These are phyloP conservation scores for Hemisphaericaspora xylofermentans DNA, from an alignment of 1,139 yeast species.

Conservation along the genomic window DNA sequence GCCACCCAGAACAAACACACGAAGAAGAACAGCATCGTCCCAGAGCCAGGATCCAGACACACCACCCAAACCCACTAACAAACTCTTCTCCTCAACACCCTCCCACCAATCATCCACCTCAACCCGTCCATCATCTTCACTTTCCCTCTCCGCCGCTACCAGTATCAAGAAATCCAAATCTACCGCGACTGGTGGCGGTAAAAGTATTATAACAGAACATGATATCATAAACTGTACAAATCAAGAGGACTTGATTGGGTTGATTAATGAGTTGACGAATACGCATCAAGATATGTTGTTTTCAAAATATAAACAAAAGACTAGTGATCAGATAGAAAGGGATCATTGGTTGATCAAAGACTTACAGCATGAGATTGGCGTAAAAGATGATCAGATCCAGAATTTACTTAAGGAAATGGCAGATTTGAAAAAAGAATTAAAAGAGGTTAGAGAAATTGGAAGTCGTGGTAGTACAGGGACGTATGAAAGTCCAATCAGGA, in stretches of 20 bases:
- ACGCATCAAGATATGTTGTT: constrained; percentile 39
- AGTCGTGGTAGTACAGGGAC: neutral
- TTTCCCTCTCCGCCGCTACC: neutral
- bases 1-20: too few relatives aligned
- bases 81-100: too few relatives aligned
- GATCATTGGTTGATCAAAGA: constrained; percentile 29
- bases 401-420: constrained; percentile 15
- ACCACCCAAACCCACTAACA: too few relatives aligned
- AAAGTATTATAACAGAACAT: constrained; percentile 27
- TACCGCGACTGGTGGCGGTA: neutral
- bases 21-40: too few relatives aligned
- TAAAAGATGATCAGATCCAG: constrained; percentile 30
- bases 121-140: neutral
- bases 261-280: constrained; percentile 34
- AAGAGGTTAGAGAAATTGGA: neutral
- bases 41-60: too few relatives aligned
- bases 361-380: constrained; percentile 26
- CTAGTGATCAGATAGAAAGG: constrained; percentile 26
- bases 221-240: constrained; percentile 31
- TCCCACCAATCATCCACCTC: too few relatives aligned
- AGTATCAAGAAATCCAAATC: neutral
- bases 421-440: constrained; percentile 5
- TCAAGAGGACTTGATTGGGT: constrained; percentile 27
- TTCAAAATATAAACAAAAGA: constrained; percentile 27
- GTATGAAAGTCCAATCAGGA: constrained; percentile 40